Evolutionary conservation across 192 early-diverging fungal genomes (phyloP).

Genomic region (Ambispora gerdemannii): DNA sequence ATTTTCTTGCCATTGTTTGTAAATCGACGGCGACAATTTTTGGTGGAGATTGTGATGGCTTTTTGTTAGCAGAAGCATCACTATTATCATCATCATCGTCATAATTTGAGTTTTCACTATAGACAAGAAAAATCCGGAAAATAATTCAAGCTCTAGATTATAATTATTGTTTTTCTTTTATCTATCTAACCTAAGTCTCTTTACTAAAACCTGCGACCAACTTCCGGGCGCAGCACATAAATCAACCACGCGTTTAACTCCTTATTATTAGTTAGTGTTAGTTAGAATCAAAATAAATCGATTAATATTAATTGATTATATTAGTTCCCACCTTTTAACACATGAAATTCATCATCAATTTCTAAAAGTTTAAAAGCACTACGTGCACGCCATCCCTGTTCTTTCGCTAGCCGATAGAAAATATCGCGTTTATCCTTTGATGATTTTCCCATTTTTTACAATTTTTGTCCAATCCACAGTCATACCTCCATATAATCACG

Average conservation of each 20-base stretch:
- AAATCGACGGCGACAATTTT: conserved; percentile 89
- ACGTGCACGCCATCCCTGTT: conserved; percentile 95
- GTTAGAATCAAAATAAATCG: no score
- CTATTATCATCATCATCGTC: conserved; percentile 30
- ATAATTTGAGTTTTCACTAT: neutral
- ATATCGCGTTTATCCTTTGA: conserved; percentile 96
- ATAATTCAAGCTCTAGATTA: no score
- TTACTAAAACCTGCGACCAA: conserved; percentile 91
- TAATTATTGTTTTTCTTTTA: no score
- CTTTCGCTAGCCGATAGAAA: conserved; percentile 95
- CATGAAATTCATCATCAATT: conserved; percentile 90
- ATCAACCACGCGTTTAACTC: conserved; percentile 88
- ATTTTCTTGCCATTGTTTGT: conserved; percentile 82
- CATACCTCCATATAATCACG: no score
- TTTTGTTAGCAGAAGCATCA: conserved; percentile 43
- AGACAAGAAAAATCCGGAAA: neutral
- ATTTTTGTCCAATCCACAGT: no score
- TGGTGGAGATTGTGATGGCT: conserved; percentile 26
- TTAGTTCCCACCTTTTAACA: conserved; percentile 64
- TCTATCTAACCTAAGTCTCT: conserved; percentile 51
- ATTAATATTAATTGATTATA: neutral
- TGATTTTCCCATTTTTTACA: conserved; percentile 69
- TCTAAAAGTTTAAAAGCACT: conserved; percentile 97
- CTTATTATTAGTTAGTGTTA: conserved; percentile 37
- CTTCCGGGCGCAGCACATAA: conserved; percentile 96